phyloP scores from a whole-genome alignment of 345 rosid species.

The Salix viminalis region DNA sequence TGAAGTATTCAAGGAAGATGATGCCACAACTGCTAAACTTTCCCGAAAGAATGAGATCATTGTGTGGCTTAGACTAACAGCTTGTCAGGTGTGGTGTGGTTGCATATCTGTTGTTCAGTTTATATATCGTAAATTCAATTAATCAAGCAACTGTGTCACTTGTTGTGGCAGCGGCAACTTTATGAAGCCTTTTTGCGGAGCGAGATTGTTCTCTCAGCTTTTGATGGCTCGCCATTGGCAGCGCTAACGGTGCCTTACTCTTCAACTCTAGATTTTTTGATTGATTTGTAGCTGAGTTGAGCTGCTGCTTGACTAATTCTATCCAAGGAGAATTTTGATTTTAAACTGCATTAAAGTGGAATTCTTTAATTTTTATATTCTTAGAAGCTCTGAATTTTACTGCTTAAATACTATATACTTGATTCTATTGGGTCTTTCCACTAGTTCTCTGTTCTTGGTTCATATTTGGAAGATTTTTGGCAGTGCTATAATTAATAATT shows the following conservation, averaged over 20 bases:
- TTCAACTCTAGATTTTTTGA: not conserved
- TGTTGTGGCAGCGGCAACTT: conserved; percentile 58
- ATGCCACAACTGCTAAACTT: conserved; percentile 50
- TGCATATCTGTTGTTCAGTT: conserved; percentile 5
- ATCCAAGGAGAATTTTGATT: not conserved
- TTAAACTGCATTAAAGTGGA: not conserved
- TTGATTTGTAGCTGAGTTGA: not conserved
- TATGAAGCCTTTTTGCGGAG: conserved; percentile 89
- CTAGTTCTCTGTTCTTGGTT: not conserved
- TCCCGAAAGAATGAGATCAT: conserved; percentile 88
- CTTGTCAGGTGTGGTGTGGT: conserved; percentile 62
- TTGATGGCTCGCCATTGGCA: conserved; percentile 95
- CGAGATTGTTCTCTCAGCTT: conserved; percentile 90
- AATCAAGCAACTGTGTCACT: not conserved
- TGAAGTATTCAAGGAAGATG: conserved; percentile 71
- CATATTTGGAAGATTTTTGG: not conserved
- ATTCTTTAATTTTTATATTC: not conserved
- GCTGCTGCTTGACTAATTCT: not conserved
- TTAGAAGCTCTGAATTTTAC: not conserved
- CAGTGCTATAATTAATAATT: not conserved
- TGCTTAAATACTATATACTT: not conserved
- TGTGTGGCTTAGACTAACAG: conserved; percentile 84
- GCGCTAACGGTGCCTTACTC: conserved; percentile 74
- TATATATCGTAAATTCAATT: not conserved
- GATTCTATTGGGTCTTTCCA: not conserved